Evolutionary conservation across 2,329 filamentous ascomycete species (phyloP).

Genomic region (Colletotrichum sojae): DNA sequence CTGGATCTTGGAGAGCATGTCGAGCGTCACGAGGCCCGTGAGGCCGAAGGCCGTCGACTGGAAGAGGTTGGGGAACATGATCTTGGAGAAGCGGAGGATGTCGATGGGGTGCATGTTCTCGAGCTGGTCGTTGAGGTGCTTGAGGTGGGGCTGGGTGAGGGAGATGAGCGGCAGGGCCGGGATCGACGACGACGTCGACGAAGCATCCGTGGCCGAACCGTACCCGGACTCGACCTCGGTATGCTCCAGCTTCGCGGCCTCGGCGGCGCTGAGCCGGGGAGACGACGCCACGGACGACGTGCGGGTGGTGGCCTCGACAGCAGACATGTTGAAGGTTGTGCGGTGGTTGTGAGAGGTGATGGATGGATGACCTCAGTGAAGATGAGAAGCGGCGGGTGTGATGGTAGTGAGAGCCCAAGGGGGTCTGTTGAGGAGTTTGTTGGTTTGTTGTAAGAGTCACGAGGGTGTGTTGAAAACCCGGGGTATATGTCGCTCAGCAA

Average conservation of each 20-base stretch:
- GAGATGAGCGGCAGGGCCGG: constrained; percentile 81
- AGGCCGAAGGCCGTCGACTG: constrained; percentile 89
- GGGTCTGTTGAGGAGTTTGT: constrained; percentile 18
- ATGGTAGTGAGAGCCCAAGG: constrained; percentile 3
- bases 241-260: constrained; percentile 58
- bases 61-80: constrained; percentile 90
- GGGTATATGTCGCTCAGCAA: constrained; percentile 30
- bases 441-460: neutral
- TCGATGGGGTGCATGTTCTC: constrained; percentile 91
- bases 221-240: constrained; percentile 85
- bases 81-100: constrained; percentile 91
- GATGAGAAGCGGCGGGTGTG: constrained; percentile 9
- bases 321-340: constrained; percentile 54
- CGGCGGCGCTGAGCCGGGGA: constrained; percentile 51
- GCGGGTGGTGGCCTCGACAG: constrained; percentile 48
- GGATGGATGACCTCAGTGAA: constrained; percentile 25
- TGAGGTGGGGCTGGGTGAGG: constrained; percentile 89
- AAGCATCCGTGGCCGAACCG: constrained; percentile 63
- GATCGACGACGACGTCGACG: constrained; percentile 68
- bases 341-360: constrained; percentile 11
- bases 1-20: constrained; percentile 86
- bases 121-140: constrained; percentile 91
- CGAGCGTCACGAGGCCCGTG: constrained; percentile 84
- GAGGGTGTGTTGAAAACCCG: constrained; percentile 33
- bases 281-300: constrained; percentile 58